These are phyloP conservation scores for Paulownia fortunei DNA, from an alignment of 257 asterid species.

Conservation along the genomic window DNA sequence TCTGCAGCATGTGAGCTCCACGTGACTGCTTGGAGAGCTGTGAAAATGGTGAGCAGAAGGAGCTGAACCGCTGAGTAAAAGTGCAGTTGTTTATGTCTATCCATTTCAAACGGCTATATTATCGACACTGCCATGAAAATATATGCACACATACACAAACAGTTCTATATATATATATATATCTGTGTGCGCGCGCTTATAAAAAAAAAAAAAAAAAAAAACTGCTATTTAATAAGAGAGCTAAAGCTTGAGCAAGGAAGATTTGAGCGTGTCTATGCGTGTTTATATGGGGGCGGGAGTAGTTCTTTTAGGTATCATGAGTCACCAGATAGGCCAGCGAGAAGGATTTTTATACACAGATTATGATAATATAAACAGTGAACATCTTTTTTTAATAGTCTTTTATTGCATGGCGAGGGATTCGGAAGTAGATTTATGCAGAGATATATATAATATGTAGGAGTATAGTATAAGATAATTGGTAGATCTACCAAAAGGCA, in stretches of 20 bases:
- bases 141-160: background rate
- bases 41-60: conserved; percentile 27
- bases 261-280: background rate
- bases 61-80: conserved; percentile 14
- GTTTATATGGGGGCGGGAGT: background rate
- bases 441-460: background rate
- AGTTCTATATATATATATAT: background rate
- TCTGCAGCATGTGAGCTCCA: conserved; percentile 36
- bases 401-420: conserved; percentile 19
- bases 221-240: background rate
- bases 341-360: background rate
- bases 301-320: background rate
- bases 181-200: background rate
- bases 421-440: background rate
- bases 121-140: conserved; percentile 14
- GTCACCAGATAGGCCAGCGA: background rate
- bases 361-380: background rate
- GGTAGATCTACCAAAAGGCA: conserved; percentile 25
- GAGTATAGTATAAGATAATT: background rate
- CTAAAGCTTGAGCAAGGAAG: conserved; percentile 7
- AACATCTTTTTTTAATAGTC: background rate
- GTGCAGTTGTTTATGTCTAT: background rate
- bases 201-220: background rate
- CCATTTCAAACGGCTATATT: conserved; percentile 32
- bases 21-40: conserved; percentile 25